phyloP scores from a whole-genome alignment of 768 basidiomycete species.

The Nidularia pulvinata region DNA sequence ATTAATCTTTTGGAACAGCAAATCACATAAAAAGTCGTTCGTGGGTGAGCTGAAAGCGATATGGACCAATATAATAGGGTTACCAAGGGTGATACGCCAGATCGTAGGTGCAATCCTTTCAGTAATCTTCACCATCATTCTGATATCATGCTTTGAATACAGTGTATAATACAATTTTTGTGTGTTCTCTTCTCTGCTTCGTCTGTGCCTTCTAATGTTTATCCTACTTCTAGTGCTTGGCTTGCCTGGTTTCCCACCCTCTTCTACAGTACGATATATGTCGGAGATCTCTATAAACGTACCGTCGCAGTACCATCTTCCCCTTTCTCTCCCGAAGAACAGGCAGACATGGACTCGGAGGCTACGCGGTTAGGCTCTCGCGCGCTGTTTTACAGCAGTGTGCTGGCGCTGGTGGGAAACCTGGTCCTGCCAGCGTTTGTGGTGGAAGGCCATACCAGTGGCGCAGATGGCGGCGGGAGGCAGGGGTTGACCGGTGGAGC shows the following conservation, averaged over 20 bases:
- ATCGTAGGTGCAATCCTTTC: slow-evolving; percentile 57
- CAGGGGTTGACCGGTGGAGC: slow-evolving; percentile 1
- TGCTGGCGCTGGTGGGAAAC: slow-evolving; percentile 68
- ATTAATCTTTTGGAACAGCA: slow-evolving; percentile 9
- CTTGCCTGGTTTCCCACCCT: slow-evolving; percentile 93
- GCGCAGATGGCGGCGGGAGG: not conserved
- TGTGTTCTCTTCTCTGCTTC: slow-evolving; percentile 28
- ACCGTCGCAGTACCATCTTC: slow-evolving; percentile 24
- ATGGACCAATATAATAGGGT: slow-evolving; percentile 65
- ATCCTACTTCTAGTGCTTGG: slow-evolving; percentile 62
- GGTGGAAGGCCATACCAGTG: slow-evolving; percentile 19
- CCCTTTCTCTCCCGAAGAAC: slow-evolving; percentile 16
- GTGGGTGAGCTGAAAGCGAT: slow-evolving; percentile 56
- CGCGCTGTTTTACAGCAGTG: slow-evolving; percentile 77
- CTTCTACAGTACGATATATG: slow-evolving; percentile 86
- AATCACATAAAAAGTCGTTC: slow-evolving; percentile 26
- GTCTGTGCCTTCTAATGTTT: slow-evolving; percentile 1
- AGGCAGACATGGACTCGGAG: slow-evolving; percentile 50
- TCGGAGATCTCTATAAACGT: slow-evolving; percentile 83
- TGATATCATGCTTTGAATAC: not conserved
- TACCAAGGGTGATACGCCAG: slow-evolving; percentile 76
- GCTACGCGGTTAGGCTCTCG: slow-evolving; percentile 84
- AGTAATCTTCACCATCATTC: not conserved
- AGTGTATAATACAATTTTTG: slow-evolving; percentile 87
- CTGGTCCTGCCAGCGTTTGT: slow-evolving; percentile 72